These are phyloP conservation scores for Globisporangium takayamanum DNA, from an alignment of 352 stramenopile genomes.

Conservation along the genomic window DNA sequence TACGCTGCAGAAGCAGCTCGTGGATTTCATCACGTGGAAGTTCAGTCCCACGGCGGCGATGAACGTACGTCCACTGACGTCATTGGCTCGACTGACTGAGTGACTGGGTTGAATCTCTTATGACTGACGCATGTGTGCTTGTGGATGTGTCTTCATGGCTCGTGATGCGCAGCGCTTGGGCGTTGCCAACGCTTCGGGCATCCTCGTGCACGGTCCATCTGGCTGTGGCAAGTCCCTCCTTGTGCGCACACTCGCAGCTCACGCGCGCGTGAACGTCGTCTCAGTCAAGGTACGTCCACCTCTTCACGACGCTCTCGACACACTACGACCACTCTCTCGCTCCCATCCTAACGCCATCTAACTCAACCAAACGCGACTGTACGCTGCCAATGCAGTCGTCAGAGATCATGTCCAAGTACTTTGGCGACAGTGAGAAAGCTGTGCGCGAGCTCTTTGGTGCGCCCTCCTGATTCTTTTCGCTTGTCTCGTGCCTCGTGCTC, in stretches of 20 bases:
- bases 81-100: not conserved
- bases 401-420: conserved; percentile 83
- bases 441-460: conserved; percentile 78
- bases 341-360: not conserved
- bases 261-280: conserved; percentile 69
- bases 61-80: conserved; percentile 32
- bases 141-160: not conserved
- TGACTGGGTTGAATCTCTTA: too few species aligned
- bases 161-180: conserved; percentile 37
- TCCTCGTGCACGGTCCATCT: conserved; percentile 74
- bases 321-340: not conserved
- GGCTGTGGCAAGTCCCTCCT: conserved; percentile 82
- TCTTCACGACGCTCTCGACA: not conserved
- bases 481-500: not conserved
- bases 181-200: conserved; percentile 55
- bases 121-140: not conserved
- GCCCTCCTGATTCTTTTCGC: not conserved
- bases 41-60: conserved; percentile 56
- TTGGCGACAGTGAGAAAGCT: conserved; percentile 78
- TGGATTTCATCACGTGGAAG: conserved; percentile 62
- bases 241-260: conserved; percentile 52
- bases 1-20: conserved; percentile 45
- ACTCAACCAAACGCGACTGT: not conserved
- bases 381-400: conserved; percentile 38
- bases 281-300: conserved; percentile 55